Percentiles rank a stretch among this genome's conserved stretches.
phyloP scores from a whole-genome alignment of 371 early-diverging fungal genomes.

The Rhizomucor pusillus region DNA sequence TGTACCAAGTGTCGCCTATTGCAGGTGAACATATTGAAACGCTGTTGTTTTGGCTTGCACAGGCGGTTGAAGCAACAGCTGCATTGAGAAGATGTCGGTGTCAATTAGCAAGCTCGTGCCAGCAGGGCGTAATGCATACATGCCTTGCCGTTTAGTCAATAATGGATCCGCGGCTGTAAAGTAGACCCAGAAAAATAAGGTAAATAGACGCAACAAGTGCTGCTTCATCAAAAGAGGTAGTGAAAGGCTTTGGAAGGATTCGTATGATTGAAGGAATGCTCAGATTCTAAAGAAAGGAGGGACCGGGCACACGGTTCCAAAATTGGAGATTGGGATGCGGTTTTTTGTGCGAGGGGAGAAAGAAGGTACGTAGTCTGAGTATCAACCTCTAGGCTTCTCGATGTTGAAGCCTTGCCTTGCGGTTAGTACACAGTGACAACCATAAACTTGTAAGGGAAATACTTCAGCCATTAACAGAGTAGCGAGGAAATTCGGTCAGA shows the following conservation, averaged over 20 bases:
- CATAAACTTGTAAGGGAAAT: too few species aligned
- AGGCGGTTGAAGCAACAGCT: constrained; percentile 33
- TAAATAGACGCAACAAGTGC: neutral
- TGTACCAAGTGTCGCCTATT: constrained; percentile 29
- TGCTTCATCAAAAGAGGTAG: constrained; percentile 1
- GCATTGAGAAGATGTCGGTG: neutral
- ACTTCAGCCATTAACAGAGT: too few species aligned
- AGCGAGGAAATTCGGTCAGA: too few species aligned
- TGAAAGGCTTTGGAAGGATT: neutral
- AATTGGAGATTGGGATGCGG: too few species aligned
- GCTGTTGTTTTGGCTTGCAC: constrained; percentile 29
- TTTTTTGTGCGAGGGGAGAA: too few species aligned
- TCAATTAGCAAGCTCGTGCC: neutral
- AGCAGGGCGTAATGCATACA: neutral
- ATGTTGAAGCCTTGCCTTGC: too few species aligned
- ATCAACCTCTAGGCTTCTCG: too few species aligned
- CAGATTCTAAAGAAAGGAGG: too few species aligned
- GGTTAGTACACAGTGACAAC: too few species aligned
- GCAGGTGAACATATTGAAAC: constrained; percentile 35
- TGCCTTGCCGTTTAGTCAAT: constrained; percentile 8
- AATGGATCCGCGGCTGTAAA: neutral
- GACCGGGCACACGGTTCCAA: too few species aligned
- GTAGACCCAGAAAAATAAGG: neutral
- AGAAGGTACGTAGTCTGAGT: too few species aligned
- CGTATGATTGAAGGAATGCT: too few species aligned